Evolutionary conservation across 2,329 filamentous ascomycete species (phyloP).

Genomic region (Pseudogymnoascus sp.): DNA sequence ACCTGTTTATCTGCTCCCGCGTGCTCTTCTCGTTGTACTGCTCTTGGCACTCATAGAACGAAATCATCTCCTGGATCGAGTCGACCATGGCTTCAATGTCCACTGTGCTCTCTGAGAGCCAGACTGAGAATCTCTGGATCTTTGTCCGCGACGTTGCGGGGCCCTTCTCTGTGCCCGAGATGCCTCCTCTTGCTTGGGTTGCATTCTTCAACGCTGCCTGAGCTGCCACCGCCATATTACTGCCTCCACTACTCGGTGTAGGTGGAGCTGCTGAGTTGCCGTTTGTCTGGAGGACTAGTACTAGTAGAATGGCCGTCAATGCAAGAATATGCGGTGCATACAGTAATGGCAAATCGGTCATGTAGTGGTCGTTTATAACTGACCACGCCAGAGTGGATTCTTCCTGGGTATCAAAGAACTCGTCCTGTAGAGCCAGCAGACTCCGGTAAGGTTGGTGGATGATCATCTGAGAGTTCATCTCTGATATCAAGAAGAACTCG

Average conservation of each 20-base stretch:
- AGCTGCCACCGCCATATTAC: constrained; percentile 28
- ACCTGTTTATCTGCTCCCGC: constrained; percentile 30
- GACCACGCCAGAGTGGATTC: constrained; percentile 59
- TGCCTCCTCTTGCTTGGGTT: constrained; percentile 19
- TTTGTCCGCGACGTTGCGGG: constrained; percentile 21
- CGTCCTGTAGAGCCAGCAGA: constrained; percentile 52
- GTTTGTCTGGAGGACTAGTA: constrained; percentile 57
- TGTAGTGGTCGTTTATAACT: constrained; percentile 66
- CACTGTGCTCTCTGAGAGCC: constrained; percentile 62
- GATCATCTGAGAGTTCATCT: constrained; percentile 66
- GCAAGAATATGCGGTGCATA: constrained; percentile 63
- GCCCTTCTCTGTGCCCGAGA: constrained; percentile 16
- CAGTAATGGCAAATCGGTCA: constrained; percentile 61
- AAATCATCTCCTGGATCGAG: constrained; percentile 64
- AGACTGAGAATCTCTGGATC: constrained; percentile 50
- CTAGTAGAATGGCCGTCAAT: constrained; percentile 60
- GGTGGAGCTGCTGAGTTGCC: constrained; percentile 25
- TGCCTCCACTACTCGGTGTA: constrained; percentile 33
- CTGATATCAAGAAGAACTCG: constrained; percentile 66
- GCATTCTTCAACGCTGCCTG: constrained; percentile 26
- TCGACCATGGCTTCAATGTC: constrained; percentile 62
- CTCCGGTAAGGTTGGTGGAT: constrained; percentile 66
- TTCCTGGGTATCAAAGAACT: constrained; percentile 53
- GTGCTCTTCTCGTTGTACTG: constrained; percentile 31
- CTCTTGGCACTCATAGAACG: constrained; percentile 52